Evolutionary conservation across 2,329 filamentous ascomycete genomes (phyloP).

Genomic region (Arthrobotrys megalospora): DNA sequence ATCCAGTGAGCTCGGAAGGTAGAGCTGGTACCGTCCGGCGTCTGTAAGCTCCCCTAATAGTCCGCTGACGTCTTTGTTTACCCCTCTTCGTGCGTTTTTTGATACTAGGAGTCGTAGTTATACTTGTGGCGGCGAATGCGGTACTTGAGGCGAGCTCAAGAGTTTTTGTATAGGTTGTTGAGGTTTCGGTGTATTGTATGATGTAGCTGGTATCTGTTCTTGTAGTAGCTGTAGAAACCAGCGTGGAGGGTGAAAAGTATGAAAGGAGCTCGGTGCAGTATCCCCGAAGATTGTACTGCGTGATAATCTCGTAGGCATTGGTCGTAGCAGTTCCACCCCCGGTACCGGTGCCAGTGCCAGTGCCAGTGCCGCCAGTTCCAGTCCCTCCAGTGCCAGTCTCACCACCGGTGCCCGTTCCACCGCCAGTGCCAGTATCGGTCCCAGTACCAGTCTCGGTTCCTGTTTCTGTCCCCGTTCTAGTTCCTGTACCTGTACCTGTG

Average conservation of each 20-base stretch:
- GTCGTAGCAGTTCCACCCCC: neutral
- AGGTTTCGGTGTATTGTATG: neutral
- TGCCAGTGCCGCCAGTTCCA: neutral
- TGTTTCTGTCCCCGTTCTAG: neutral
- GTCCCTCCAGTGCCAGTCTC: neutral
- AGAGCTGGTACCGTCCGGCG: neutral
- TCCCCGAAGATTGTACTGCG: conserved; percentile 7
- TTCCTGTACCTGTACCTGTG: neutral
- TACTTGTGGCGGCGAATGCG: too few species aligned
- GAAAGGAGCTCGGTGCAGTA: conserved; percentile 22
- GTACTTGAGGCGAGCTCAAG: neutral
- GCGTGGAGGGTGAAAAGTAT: neutral
- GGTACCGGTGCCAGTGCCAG: neutral
- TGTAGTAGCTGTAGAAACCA: neutral
- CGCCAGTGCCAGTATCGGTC: neutral
- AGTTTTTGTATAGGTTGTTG: neutral
- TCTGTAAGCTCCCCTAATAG: too few species aligned
- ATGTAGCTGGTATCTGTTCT: neutral
- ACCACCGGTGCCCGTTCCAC: too few species aligned
- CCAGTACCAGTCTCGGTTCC: neutral
- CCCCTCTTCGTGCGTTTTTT: neutral
- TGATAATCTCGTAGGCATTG: conserved; percentile 11
- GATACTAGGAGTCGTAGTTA: neutral
- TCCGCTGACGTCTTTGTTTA: too few species aligned
- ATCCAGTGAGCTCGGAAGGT: neutral